Conservation (phyloP, 129 eudicot species). For the Chrysanthemum lavandulifolium region DNA sequence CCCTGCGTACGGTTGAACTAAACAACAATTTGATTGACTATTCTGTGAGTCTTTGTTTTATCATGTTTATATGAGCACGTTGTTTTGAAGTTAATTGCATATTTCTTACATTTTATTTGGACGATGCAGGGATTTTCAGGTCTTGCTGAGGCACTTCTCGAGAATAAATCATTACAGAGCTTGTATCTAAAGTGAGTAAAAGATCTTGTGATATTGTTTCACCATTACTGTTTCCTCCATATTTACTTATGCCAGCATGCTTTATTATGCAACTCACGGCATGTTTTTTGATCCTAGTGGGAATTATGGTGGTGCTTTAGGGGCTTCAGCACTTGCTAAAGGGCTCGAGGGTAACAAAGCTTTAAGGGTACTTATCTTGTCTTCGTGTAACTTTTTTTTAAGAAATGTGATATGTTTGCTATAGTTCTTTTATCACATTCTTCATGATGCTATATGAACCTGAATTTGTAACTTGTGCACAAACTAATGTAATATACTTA, state of each 20-base stretch:
- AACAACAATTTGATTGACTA: constrained; percentile 93
- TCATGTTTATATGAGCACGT: constrained; percentile 8
- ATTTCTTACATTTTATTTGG: constrained; percentile 34
- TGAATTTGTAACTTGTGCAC: constrained; percentile 12
- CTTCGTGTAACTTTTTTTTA: neutral
- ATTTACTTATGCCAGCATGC: neutral
- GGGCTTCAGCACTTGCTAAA: constrained; percentile 84
- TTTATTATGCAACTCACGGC: constrained; percentile 9
- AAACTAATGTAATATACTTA: constrained; percentile 2
- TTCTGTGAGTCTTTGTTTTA: constrained; percentile 60
- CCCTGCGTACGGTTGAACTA: constrained; percentile 75
- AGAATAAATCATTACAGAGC: constrained; percentile 56
- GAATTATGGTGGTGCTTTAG: constrained; percentile 95
- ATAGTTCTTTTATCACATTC: constrained; percentile 5
- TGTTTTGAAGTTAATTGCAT: constrained; percentile 9
- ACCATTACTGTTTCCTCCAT: neutral
- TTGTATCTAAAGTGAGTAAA: constrained; percentile 76
- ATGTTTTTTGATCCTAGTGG: constrained; percentile 55
- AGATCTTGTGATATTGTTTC: neutral
- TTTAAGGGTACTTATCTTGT: constrained; percentile 58
- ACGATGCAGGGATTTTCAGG: constrained; percentile 94
- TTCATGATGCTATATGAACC: constrained; percentile 15
- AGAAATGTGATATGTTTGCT: neutral
- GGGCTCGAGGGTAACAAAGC: constrained; percentile 94
- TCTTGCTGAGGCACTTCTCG: constrained; percentile 83